Percentiles rank a stretch among this genome's conserved stretches.
Conservation (phyloP, 805 yeast genomes). For the Zygoascus flipseniorum region DNA sequence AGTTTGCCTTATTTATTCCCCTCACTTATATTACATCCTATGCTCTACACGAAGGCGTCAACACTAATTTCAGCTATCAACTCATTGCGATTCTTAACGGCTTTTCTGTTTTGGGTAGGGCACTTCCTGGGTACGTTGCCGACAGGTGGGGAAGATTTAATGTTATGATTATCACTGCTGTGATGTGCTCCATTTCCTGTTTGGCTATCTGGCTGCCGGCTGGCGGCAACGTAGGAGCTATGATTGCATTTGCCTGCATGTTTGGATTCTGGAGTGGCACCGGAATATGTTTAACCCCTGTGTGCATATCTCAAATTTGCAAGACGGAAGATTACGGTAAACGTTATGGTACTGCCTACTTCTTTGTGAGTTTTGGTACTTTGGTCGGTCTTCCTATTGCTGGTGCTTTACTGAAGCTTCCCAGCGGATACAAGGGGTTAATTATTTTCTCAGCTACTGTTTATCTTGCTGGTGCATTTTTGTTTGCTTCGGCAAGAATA, state of each 20-base stretch:
- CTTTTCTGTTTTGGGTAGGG: constrained; percentile 45
- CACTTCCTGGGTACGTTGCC: constrained; percentile 46
- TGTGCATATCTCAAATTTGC: constrained; percentile 60
- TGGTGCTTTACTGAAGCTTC: constrained; percentile 21
- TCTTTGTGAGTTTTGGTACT: constrained; percentile 31
- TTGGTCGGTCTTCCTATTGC: constrained; percentile 33
- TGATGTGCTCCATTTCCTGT: constrained; percentile 38
- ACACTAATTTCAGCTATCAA: constrained; percentile 23
- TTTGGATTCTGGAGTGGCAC: constrained; percentile 58
- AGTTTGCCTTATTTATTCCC: constrained; percentile 44
- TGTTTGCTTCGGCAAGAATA: constrained; percentile 21
- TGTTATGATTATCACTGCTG: constrained; percentile 42
- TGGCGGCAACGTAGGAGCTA: constrained; percentile 35
- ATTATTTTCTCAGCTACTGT: constrained; percentile 26
- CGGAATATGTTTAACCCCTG: constrained; percentile 57
- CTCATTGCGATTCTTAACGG: constrained; percentile 41
- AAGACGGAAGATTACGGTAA: constrained; percentile 58
- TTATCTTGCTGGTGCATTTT: constrained; percentile 22
- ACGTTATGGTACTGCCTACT: constrained; percentile 59
- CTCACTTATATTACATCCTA: constrained; percentile 51
- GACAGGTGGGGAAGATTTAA: constrained; percentile 51
- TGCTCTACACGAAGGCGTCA: constrained; percentile 29
- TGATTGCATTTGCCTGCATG: constrained; percentile 43
- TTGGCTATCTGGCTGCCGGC: constrained; percentile 58
- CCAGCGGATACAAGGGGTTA: constrained; percentile 26